A percentile compares a stretch with the other conserved stretches of the same genome.
Conservation (phyloP, 345 rosid species). For the Brassica napus region Da-Ae NC_063447.1:45524501-45525000, state of each 20-base stretch:
- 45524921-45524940: slow-evolving; percentile 87
- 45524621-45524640: slow-evolving; percentile 61
- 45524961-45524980: slow-evolving; percentile 59
- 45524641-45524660: slow-evolving; percentile 88
- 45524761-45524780: slow-evolving; percentile 1
- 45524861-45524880: slow-evolving; percentile 80
- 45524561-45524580: slow-evolving; percentile 65
- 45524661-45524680: slow-evolving; percentile 69
- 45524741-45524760: slow-evolving; percentile 30
- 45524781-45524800: background rate
- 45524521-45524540: background rate
- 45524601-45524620: slow-evolving; percentile 83
- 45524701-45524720: slow-evolving; percentile 84
- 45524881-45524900: slow-evolving; percentile 84
- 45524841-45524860: slow-evolving; percentile 76
- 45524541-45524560: slow-evolving; percentile 5
- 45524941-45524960: slow-evolving; percentile 54
- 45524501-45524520: background rate
- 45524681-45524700: slow-evolving; percentile 77
- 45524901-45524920: slow-evolving; percentile 85
- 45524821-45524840: slow-evolving; percentile 69
- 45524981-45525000: slow-evolving; percentile 62
- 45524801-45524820: background rate
- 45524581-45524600: slow-evolving; percentile 85
- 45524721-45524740: slow-evolving; percentile 93